Evolutionary conservation across 2,329 filamentous ascomycete genomes (phyloP).

Genomic region (Fusarium illudens): DNA sequence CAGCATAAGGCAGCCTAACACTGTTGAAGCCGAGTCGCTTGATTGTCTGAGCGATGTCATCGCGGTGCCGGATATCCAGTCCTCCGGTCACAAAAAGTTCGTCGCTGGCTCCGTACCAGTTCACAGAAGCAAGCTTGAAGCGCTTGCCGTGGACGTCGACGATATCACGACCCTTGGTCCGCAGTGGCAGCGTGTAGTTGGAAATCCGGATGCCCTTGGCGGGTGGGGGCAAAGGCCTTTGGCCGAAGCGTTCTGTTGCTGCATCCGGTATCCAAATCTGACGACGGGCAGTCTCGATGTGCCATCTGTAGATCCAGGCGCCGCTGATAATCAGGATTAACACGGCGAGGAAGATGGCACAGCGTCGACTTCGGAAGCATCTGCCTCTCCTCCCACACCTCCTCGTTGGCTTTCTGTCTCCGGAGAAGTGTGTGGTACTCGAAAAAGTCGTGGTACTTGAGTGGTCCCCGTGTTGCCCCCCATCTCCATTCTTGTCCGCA

Average conservation of each 20-base stretch:
- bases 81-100: slow-evolving; percentile 71
- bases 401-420: slow-evolving; percentile 10
- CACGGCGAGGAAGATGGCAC: slow-evolving; percentile 51
- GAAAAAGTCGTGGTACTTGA: too few relatives aligned
- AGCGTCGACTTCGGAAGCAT: slow-evolving; percentile 23
- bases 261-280: slow-evolving; percentile 61
- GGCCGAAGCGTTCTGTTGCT: slow-evolving; percentile 56
- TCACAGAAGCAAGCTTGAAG: slow-evolving; percentile 70
- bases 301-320: slow-evolving; percentile 55
- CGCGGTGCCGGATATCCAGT: slow-evolving; percentile 69
- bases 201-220: slow-evolving; percentile 53
- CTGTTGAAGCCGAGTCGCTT: slow-evolving; percentile 73
- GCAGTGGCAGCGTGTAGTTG: slow-evolving; percentile 64
- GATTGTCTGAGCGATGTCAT: slow-evolving; percentile 67
- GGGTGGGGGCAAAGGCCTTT: slow-evolving; percentile 58
- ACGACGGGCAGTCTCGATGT: slow-evolving; percentile 53
- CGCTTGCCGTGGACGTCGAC: slow-evolving; percentile 65
- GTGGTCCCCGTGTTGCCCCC: not conserved
- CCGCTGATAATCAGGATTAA: slow-evolving; percentile 32
- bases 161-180: slow-evolving; percentile 66
- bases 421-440: slow-evolving; percentile 10
- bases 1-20: slow-evolving; percentile 72
- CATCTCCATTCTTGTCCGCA: not conserved
- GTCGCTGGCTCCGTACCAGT: slow-evolving; percentile 77
- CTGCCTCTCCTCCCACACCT: slow-evolving; percentile 13